Base-by-base conservation (phyloP, 2,329 filamentous ascomycete species). In the Penicillium occitanis region DNA sequence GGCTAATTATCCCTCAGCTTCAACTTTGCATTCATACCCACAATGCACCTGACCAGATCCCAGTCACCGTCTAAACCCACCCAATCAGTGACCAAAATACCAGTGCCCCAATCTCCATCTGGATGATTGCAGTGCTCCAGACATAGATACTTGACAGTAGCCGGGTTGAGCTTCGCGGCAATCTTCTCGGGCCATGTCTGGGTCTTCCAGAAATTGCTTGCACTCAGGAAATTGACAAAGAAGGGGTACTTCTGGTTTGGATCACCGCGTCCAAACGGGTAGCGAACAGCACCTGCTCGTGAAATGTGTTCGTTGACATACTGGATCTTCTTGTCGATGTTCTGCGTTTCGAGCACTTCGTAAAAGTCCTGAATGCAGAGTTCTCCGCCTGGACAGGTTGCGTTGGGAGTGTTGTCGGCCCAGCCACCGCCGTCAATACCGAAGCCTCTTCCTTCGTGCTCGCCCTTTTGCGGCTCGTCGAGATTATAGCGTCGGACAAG, bases 281-380 rank as follows among this genome's bases (percentile, higher is more conserved):
- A 80, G 65, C 82, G 80, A 73, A 84, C 82, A 28, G 75, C 71
- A 40, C 85, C 85, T 4, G 93, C 87, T 35, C 92, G 88, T 74
- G 90, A 88, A 57, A 97, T 87, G 71, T 97, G 93, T 28, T 89
- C 88, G 67, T 85, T 88, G 63, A 87, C 88, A 72, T 89, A 89
- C 50, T 84, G 79, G 67, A 96, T 90, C 84, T 98, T 99, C 78
- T 89, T 88, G 44, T 89, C 83, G 67, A 98, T 94, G 71, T 90
- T 90, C 67, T 87, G 82, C 25, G 86, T 88, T 77, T 92, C 87
- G 55, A 89, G 81, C 40, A 99, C 88, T 74, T 96, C 92, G 83
- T 96, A 98, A 78, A 94, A 97, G 81, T 98, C 95, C 80, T 98
- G 95, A 50, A 98, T 89, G 70, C 91, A 89, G 67, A 97, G 87